phyloP scores from a whole-genome alignment of 164 flowering plant species.

The Pachysandra terminalis region DNA sequence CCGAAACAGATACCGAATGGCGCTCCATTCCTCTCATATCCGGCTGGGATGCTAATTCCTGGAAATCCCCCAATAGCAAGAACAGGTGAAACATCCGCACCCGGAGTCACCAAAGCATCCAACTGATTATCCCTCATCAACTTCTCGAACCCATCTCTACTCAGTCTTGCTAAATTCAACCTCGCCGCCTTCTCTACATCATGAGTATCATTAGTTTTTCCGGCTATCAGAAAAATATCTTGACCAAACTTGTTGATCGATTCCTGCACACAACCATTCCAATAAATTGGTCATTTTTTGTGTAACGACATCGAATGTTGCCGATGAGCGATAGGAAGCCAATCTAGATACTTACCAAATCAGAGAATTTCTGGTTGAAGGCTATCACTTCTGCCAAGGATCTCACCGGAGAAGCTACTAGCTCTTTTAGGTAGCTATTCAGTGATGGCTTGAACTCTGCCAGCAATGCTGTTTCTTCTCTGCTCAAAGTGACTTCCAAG shows the following conservation, averaged over 20 bases:
- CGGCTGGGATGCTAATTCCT: slow-evolving; percentile 51
- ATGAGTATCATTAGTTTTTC: slow-evolving; percentile 41
- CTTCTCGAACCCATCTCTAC: slow-evolving; percentile 37
- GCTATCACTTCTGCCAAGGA: slow-evolving; percentile 52
- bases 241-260: slow-evolving; percentile 31
- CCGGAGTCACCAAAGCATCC: slow-evolving; percentile 41
- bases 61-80: slow-evolving; percentile 57
- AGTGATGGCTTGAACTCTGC: slow-evolving; percentile 51
- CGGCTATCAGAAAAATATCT: slow-evolving; percentile 25
- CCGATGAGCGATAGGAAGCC: background rate
- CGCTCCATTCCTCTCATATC: slow-evolving; percentile 29
- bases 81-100: slow-evolving; percentile 17
- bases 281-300: background rate
- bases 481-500: slow-evolving; percentile 15
- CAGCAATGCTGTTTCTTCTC: slow-evolving; percentile 24
- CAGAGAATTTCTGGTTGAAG: slow-evolving; percentile 42
- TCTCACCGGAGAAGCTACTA: slow-evolving; percentile 51
- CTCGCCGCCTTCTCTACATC: slow-evolving; percentile 24
- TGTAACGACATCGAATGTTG: no score
- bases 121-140: slow-evolving; percentile 35
- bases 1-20: slow-evolving; percentile 54
- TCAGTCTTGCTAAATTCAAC: slow-evolving; percentile 19
- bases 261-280: slow-evolving; percentile 28
- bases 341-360: slow-evolving; percentile 18
- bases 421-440: slow-evolving; percentile 37